A percentile compares a stretch with the other conserved stretches of the same genome.
Conservation (phyloP, 805 yeast species). For the Kodamaea restingae region DNA sequence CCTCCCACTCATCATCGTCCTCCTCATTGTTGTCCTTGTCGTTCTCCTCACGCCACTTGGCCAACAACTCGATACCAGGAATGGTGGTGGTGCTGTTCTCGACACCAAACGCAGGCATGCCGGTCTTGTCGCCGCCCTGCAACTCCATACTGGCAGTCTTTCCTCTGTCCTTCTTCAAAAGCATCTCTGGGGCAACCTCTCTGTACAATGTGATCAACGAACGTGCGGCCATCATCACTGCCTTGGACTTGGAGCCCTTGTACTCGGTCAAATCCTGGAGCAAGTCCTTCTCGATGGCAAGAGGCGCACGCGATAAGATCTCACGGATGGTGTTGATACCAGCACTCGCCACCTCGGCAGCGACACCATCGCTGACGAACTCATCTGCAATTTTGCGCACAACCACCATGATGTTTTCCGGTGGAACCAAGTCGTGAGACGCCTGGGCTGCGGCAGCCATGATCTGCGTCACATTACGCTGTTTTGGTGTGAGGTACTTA, state of each 20-base stretch:
- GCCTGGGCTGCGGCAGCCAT: conserved; percentile 98
- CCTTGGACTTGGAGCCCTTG: conserved; percentile 88
- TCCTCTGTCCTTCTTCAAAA: conserved; percentile 86
- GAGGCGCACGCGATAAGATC: conserved; percentile 86
- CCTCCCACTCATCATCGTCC: conserved; percentile 51
- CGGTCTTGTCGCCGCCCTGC: conserved; percentile 49
- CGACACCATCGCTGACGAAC: conserved; percentile 97
- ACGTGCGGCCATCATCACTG: conserved; percentile 93
- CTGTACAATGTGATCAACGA: conserved; percentile 81
- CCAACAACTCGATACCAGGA: conserved; percentile 88
- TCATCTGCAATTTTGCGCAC: conserved; percentile 94
- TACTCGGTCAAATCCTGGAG: conserved; percentile 88
- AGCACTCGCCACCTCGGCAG: conserved; percentile 96
- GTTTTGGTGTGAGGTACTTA: conserved; percentile 91
- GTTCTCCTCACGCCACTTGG: conserved; percentile 73
- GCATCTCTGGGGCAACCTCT: conserved; percentile 96
- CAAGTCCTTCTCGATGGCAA: conserved; percentile 84
- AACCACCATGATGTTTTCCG: conserved; percentile 77
- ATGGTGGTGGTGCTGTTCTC: conserved; percentile 66
- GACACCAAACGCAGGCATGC: conserved; percentile 64
- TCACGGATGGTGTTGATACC: conserved; percentile 95
- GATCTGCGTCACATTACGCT: conserved; percentile 87
- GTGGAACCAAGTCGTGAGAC: conserved; percentile 94
- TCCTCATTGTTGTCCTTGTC: conserved; percentile 46
- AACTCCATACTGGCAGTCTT: conserved; percentile 83